Evolutionary conservation across 2,329 filamentous ascomycete species (phyloP).

Genomic region (Fusarium equiseti): DNA sequence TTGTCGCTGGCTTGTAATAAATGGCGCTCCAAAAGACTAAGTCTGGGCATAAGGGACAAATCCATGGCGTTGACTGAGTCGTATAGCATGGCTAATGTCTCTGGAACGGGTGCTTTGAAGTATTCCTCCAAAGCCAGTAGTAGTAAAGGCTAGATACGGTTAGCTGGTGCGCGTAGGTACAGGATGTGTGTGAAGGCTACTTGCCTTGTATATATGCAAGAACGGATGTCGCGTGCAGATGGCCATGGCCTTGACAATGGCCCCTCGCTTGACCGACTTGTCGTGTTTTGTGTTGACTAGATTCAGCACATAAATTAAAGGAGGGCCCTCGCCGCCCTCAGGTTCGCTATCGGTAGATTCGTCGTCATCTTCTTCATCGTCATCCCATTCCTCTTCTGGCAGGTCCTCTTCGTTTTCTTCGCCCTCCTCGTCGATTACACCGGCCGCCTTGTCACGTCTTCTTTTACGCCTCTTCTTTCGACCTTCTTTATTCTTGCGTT

Average conservation of each 20-base stretch:
- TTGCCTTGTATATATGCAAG: slow-evolving; percentile 96
- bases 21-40: slow-evolving; percentile 85
- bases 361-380: slow-evolving; percentile 62
- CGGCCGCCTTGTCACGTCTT: slow-evolving; percentile 64
- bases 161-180: slow-evolving; percentile 21
- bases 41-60: slow-evolving; percentile 87
- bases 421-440: slow-evolving; percentile 60
- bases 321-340: slow-evolving; percentile 83
- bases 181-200: slow-evolving; percentile 41
- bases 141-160: slow-evolving; percentile 76
- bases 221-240: slow-evolving; percentile 98
- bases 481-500: slow-evolving; percentile 68
- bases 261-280: slow-evolving; percentile 90
- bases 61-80: slow-evolving; percentile 97
- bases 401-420: slow-evolving; percentile 58
- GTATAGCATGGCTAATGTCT: slow-evolving; percentile 90
- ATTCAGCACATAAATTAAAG: slow-evolving; percentile 96
- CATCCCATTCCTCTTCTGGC: slow-evolving; percentile 61
- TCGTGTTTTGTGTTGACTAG: slow-evolving; percentile 98
- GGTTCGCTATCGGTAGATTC: slow-evolving; percentile 71
- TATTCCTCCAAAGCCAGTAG: slow-evolving; percentile 95
- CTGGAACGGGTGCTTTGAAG: slow-evolving; percentile 89
- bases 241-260: slow-evolving; percentile 97
- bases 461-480: slow-evolving; percentile 64
- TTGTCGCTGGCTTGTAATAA: slow-evolving; percentile 91